phyloP scores from a whole-genome alignment of 768 basidiomycete species.

The Termitomyces sp. region DNA sequence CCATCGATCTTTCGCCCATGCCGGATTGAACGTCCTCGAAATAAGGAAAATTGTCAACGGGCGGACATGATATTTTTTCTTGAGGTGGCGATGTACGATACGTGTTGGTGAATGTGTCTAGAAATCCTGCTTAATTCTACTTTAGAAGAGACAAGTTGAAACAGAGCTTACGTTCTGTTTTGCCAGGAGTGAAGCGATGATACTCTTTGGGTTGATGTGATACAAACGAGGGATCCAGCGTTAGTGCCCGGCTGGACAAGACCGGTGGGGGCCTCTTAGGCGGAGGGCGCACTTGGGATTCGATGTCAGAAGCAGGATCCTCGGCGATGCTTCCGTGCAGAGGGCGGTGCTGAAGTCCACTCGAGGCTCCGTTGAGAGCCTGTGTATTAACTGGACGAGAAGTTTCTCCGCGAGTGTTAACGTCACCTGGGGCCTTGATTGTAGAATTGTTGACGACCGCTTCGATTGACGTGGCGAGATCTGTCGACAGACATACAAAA shows the following conservation, averaged over 20 bases:
- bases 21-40: neutral
- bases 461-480: conserved; percentile 1
- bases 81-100: neutral
- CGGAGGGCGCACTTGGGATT: neutral
- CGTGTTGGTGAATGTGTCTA: conserved; percentile 5
- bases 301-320: neutral
- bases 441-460: neutral
- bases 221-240: neutral
- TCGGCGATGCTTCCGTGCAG: neutral
- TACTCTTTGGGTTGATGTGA: neutral
- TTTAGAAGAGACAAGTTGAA: too few relatives aligned
- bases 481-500: conserved; percentile 10
- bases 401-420: neutral
- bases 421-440: neutral
- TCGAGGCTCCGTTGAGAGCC: neutral
- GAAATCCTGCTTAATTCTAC: neutral
- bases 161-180: conserved; percentile 1
- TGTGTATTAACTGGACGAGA: neutral
- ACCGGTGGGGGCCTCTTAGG: neutral
- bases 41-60: neutral
- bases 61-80: neutral
- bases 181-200: neutral
- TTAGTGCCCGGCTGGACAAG: neutral
- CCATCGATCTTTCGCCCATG: neutral
- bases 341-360: neutral